Evolutionary conservation across 257 asterid species (phyloP), one percentile per base, ranked within the genome.

Genomic region (Solanum chiquidenum): DNA sequence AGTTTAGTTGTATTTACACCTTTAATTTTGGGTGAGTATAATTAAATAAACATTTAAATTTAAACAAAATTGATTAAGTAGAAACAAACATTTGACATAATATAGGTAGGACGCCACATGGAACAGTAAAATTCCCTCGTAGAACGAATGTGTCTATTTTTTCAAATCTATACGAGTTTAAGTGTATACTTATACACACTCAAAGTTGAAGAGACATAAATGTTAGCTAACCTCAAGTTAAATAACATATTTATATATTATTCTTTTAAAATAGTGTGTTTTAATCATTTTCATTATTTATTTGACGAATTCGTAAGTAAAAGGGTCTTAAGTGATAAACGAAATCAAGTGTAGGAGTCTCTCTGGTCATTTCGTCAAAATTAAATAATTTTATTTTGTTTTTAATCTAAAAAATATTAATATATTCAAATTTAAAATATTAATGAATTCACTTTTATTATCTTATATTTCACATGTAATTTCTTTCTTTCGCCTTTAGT

Each of bases 101-200:
- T 58, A 58, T 7, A 58, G 0, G 5, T 7, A 23, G 25, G 9
- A 55, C 66, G 0, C 3, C 66, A 55, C 5, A 20, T 9, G 1
- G 0, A 10, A 20, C 25, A 58, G 0, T n/a, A 58, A 20, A 58
- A 20, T 58, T 58, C 2, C 0, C 12, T 55, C 4, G 11, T 20
- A 55, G 12, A 12, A 7, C 1, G 5, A 20, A 55, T 55, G 5
- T 0, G 2, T 58, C 25, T 58, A 6, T 20, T 5, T 16, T 6
- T 20, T 58, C 1, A 20, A 58, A 20, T 58, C 7, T 58, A 18
- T 58, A 58, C 2, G 1, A 20, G n/a, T 7, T 58, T 58, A 58
- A 58, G 11, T 1, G 2, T 1, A 0, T 58, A 20, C 0, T 20
- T 20, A 0, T 58, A 20, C 2, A 58, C 11, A 7, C 0, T 21